Base-by-base conservation (phyloP, 2,329 filamentous ascomycete genomes). In the Corynespora cassiicola region DNA sequence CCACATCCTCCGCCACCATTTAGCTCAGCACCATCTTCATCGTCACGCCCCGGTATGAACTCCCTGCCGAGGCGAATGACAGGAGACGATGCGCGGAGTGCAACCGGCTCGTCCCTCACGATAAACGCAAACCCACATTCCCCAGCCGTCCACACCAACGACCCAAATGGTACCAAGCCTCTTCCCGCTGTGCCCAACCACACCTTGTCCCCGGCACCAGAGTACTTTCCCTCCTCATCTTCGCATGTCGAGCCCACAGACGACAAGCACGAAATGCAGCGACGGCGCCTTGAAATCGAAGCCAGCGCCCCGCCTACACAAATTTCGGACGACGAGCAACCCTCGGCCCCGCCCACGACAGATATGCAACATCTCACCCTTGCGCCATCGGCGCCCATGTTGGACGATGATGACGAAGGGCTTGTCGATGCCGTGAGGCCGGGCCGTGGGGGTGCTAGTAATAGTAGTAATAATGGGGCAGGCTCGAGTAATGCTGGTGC, bases 211-310 rank as follows among this genome's bases (percentile, higher is more conserved):
- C 22, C 28, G 20, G 52, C 47, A 22, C 61, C 57, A 36, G 42
- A 58, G 14, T 66, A 67, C 48, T 44, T 47, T 43, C 36, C 58
- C 14, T 45, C 53, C 1, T 53, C 56, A 12, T 56, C 73, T 7
- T 58, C 61, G 7, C 55, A 59, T 24, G 50, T 66, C 2, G 65
- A 47, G 47, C 62, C 70, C 3, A 73, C 69, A 10, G 88, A 94
- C 38, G 91, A 95, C 65, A 94, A 95, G 64, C 83, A 85, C 53
- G 89, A 95, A 61, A 72, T 90, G 6, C 87, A 91, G 33, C 58
- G 70, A 11, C 62, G 65, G 7, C 58, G 68, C 31, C 50, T 75
- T 4, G 57, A 72, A 46, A 51, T 67, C 45, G 68, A 72, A 28
- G 58, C 62, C 7, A 75, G 72, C 24, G 70, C 69, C 4, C 73